Evolutionary conservation across 352 stramenopile genomes (phyloP).

Genomic region (Phytopythium helicoides): DNA sequence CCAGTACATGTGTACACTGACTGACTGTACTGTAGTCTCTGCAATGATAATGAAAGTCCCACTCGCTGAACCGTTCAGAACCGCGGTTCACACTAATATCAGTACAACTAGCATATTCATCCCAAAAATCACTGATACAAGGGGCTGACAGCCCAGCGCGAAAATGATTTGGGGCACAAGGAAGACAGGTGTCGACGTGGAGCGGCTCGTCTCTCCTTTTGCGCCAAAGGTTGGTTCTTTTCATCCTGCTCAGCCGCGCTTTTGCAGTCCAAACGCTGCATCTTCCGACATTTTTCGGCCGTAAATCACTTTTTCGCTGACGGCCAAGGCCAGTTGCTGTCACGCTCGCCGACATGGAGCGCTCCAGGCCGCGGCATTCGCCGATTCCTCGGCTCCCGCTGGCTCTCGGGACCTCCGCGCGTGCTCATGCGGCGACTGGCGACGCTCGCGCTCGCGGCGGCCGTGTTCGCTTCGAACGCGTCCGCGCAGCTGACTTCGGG

Average conservation of each 20-base stretch:
- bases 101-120: too few species aligned
- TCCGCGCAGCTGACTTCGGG: not conserved
- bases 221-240: not conserved
- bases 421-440: too few species aligned
- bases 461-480: not conserved
- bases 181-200: not conserved
- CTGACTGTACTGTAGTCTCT: too few species aligned
- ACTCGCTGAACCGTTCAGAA: not conserved
- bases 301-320: too few species aligned
- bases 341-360: not conserved
- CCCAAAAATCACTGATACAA: not conserved
- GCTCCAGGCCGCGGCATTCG: not conserved
- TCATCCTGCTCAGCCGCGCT: too few species aligned
- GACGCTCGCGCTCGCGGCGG: too few species aligned
- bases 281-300: not conserved
- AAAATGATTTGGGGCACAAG: slow-evolving; percentile 4
- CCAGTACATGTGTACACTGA: too few species aligned
- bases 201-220: not conserved
- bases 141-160: not conserved
- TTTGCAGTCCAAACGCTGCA: not conserved
- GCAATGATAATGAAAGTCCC: not conserved
- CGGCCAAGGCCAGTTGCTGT: not conserved
- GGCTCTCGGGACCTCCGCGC: too few species aligned
- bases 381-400: too few species aligned
- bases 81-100: too few species aligned